Base-by-base conservation (phyloP, 2,329 filamentous ascomycete species). In the Aspergillus sp. region DNA sequence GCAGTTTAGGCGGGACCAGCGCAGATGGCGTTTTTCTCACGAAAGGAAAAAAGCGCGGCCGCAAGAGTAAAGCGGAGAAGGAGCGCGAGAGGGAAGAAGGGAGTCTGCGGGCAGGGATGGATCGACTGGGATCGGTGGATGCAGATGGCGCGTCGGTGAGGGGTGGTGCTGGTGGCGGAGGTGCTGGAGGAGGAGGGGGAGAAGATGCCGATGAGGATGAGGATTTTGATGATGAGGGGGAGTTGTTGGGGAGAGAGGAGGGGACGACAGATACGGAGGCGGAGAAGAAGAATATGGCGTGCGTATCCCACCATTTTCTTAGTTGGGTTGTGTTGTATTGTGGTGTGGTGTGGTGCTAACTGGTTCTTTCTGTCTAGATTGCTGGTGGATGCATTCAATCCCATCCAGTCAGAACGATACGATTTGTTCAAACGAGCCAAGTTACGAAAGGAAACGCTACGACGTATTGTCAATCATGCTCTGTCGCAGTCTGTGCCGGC, bases 401-500 rank as follows among this genome's bases (percentile, higher is more conserved):
- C 74, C 2, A 72, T 80, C 55, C 81, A 83, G 65, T 79, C 78
- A 3, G 74, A 78, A 54, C 77, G 81, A 55, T 82, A 82, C 59
- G 79, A 82, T 64, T 71, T 79, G 12, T 82, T 80, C 68, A 81
- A 82, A 43, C 79, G 81, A 15, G 75, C 79, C 7, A 82, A 81
- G 65, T 69, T 84, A 53, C 78, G 81, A 38, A 82, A 82, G 60
- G 77, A 81, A 54, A 81, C 79, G 0, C 75, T 84, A 13, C 80
- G 81, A 59, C 72, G 81, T 67, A 84, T 90, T 63, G 86, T 87
- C 63, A 90, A 90, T 67, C 85, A 88, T 70, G 88, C 87, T 1
- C 81, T 90, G 41, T 87, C 84, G 1, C 87, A 90, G 71, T 88
- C 85, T 50, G 87, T 90, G 5, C 87, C 87, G 1, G 81, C 83